These are phyloP conservation scores for Albophoma yamanashiensis DNA, from an alignment of 2,329 filamentous ascomycete genomes.

Conservation along the genomic window DNA sequence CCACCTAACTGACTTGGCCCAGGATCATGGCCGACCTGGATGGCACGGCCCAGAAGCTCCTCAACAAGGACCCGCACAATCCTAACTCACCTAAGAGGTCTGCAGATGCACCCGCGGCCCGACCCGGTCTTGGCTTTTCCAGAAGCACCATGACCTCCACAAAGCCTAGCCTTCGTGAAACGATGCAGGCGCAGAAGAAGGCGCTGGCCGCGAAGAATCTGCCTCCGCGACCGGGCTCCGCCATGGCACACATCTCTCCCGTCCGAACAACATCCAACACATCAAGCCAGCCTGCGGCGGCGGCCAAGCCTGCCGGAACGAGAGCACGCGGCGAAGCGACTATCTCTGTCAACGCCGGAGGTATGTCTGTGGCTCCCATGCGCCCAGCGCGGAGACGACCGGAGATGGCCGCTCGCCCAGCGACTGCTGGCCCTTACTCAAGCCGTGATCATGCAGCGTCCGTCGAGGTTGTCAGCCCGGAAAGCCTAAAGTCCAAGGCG, in stretches of 20 bases:
- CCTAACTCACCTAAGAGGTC: constrained; percentile 55
- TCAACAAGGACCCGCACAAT: constrained; percentile 78
- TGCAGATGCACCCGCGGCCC: constrained; percentile 33
- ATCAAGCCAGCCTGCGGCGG: constrained; percentile 16
- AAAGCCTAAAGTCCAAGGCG: constrained; percentile 32
- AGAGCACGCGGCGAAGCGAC: constrained; percentile 32
- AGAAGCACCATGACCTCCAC: constrained; percentile 48
- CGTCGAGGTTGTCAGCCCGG: constrained; percentile 31
- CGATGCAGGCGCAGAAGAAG: constrained; percentile 75
- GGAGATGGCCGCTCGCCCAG: constrained; percentile 47
- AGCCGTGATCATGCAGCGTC: constrained; percentile 36
- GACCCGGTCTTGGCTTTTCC: constrained; percentile 50
- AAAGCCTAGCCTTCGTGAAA: constrained; percentile 65
- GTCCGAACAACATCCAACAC: constrained; percentile 28
- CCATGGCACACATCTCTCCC: constrained; percentile 52
- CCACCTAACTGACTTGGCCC: constrained; percentile 10
- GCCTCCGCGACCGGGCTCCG: constrained; percentile 48
- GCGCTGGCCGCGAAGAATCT: constrained; percentile 40
- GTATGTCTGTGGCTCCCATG: constrained; percentile 54
- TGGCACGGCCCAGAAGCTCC: constrained; percentile 61
- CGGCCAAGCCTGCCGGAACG: constrained; percentile 22
- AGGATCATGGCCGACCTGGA: constrained; percentile 76
- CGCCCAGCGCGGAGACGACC: constrained; percentile 47
- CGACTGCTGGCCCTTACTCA: constrained; percentile 56
- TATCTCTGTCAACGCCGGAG: constrained; percentile 37